Conservation (phyloP, 257 asterid species). For the Solanum arcanum region DNA sequence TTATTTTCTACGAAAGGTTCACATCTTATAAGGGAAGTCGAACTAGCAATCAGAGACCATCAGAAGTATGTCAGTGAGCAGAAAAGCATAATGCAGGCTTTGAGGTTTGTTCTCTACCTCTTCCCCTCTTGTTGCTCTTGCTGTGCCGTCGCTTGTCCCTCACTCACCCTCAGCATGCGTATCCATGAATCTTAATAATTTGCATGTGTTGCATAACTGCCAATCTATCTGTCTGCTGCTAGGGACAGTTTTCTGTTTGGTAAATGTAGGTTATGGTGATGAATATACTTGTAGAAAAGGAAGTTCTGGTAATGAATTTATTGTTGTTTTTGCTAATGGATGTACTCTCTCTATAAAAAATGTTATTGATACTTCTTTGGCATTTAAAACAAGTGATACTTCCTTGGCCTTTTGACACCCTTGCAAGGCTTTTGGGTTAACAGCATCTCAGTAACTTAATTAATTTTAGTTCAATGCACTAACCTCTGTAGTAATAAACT, state of each 20-base stretch:
- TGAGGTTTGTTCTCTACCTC: constrained; percentile 43
- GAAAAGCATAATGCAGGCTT: constrained; percentile 86
- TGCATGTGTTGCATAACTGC: not conserved
- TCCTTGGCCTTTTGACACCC: not conserved
- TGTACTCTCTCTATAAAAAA: not conserved
- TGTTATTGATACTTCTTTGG: not conserved
- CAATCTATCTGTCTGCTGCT: not conserved
- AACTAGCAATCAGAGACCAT: constrained; percentile 52
- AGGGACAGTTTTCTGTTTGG: not conserved
- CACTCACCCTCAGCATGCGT: not conserved
- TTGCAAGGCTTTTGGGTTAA: not conserved
- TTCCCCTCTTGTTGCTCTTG: not conserved
- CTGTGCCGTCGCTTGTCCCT: not conserved
- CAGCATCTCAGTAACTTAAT: not conserved
- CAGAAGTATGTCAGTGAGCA: constrained; percentile 66
- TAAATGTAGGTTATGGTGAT: not conserved
- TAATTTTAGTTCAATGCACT: not conserved
- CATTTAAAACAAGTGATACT: not conserved
- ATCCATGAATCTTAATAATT: not conserved
- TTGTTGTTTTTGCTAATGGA: not conserved
- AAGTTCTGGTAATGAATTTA: not conserved
- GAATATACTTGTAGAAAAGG: not conserved
- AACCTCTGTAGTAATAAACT: not conserved
- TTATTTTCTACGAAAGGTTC: constrained; percentile 70
- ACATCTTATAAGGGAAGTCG: constrained; percentile 58